Percentiles rank a stretch among this genome's conserved stretches.
Evolutionary conservation across 306 rosid species (phyloP).

Genomic region (Betula pendula): DNA sequence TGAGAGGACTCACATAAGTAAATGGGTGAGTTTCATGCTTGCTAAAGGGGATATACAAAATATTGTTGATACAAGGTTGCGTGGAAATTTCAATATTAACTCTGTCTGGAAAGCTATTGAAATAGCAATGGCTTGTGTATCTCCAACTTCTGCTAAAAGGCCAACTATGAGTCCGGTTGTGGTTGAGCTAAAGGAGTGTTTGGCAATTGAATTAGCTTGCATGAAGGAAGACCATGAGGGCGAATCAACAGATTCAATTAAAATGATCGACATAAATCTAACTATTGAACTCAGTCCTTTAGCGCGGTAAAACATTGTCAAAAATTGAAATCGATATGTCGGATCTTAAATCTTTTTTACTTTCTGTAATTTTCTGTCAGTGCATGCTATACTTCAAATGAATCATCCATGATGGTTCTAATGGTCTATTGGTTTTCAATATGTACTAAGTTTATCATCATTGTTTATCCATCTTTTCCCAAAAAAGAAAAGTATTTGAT

Average conservation of each 20-base stretch:
- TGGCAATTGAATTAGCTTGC: background rate
- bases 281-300: background rate
- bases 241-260: background rate
- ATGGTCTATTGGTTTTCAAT: too few relatives aligned
- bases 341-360: too few relatives aligned
- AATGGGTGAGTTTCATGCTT: conserved; percentile 8
- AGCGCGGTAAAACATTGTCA: too few relatives aligned
- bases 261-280: background rate
- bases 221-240: background rate
- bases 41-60: conserved; percentile 8
- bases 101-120: conserved; percentile 23
- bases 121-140: conserved; percentile 22
- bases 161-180: conserved; percentile 20
- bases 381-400: too few relatives aligned
- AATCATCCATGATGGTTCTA: too few relatives aligned
- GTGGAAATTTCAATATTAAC: background rate
- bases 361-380: too few relatives aligned
- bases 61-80: conserved; percentile 10
- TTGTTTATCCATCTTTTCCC: too few relatives aligned
- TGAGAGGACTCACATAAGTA: background rate
- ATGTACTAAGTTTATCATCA: too few relatives aligned
- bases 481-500: too few relatives aligned
- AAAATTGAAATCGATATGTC: too few relatives aligned
- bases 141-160: conserved; percentile 1
- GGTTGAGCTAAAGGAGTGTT: background rate